Evolutionary conservation across 2,329 filamentous ascomycete species (phyloP).

Genomic region (Penicillium sp.): DNA sequence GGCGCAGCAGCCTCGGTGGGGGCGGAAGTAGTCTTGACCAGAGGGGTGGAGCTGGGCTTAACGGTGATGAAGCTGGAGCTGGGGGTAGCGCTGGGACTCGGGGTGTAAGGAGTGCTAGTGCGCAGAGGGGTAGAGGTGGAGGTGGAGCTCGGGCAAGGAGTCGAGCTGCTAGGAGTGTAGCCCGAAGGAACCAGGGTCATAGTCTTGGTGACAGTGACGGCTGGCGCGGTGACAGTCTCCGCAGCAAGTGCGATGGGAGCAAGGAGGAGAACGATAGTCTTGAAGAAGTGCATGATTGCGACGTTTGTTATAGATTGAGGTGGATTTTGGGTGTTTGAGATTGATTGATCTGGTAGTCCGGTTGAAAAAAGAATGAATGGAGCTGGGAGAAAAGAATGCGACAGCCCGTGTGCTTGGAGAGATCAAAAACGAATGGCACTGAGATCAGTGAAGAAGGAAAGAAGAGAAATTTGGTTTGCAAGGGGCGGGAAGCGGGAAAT

Average conservation of each 20-base stretch:
- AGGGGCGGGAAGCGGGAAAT: conserved; percentile 4
- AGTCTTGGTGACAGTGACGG: conserved; percentile 21
- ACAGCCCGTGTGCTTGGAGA: conserved; percentile 30
- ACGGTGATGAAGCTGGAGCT: conserved; percentile 13
- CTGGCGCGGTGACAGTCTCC: conserved; percentile 18
- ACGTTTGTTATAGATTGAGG: conserved; percentile 3
- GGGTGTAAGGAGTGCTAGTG: conserved; percentile 9
- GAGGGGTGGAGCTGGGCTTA: conserved; percentile 11
- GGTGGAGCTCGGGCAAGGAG: conserved; percentile 13
- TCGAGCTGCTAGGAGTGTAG: conserved; percentile 16
- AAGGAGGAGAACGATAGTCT: conserved; percentile 32
- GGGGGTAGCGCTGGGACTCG: conserved; percentile 8
- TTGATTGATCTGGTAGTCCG: not conserved
- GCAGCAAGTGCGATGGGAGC: conserved; percentile 31
- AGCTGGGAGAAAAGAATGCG: conserved; percentile 32
- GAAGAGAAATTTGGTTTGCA: not conserved
- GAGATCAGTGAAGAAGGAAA: conserved; percentile 8
- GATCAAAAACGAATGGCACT: conserved; percentile 25
- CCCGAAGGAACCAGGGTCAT: conserved; percentile 28
- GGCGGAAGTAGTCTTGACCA: conserved; percentile 17
- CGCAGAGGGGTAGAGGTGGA: conserved; percentile 17
- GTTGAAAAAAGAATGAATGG: conserved; percentile 32
- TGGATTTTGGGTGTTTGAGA: not conserved
- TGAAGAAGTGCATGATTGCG: conserved; percentile 36
- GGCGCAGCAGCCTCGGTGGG: conserved; percentile 2